Evolutionary conservation across 2,329 filamentous ascomycete species (phyloP), one percentile per base, ranked within the genome.

Genomic region (Ophiocordyceps australis): DNA sequence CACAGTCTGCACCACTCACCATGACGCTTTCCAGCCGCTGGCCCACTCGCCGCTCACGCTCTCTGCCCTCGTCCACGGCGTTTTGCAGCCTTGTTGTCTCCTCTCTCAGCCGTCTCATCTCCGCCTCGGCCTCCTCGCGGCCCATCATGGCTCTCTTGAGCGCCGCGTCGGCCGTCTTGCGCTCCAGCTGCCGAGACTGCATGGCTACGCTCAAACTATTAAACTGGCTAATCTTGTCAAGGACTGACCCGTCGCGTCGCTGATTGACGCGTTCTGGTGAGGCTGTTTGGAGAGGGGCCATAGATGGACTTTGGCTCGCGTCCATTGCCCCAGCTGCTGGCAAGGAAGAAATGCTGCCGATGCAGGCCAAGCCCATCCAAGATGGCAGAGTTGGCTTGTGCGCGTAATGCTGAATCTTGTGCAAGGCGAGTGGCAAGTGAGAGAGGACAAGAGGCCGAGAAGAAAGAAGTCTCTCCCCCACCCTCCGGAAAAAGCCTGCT

Each of bases 221-320:
- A 49, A 81, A 80, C 47, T 78, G 75, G 41, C 67, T 71, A 33
- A 79, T 74, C 41, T 72, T 69, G 32, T 74, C 67, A 37, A 71
- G 59, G 5, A 78, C 70, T 14, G 67, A 66, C 38, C 65, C 69
- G 32, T 70, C 65, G 34, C 67, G 59, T 28, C 48, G 44, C 34
- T 59, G 54, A 41, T 76, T 74, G 30, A 65, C 58, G 39, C 72
- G 70, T 38, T 76, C 71, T 8, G 72, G 69, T 13, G 74, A 73
- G 26, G 65, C 54, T 19, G 62, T 54, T 34, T 69, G 65, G 25
- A 78, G 55, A 27, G 74, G 65, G 35, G 59, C 58, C 32, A 57
- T 59, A 20, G 17, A n/a, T n/a, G n/a, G n/a, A n/a, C n/a, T n/a
- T n/a, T n/a, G n/a, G n/a, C n/a, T n/a, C n/a, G n/a, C n/a, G n/a